Base-by-base conservation (phyloP, 2,329 filamentous ascomycete species). In the Magnaporthiopsis poae region DNA sequence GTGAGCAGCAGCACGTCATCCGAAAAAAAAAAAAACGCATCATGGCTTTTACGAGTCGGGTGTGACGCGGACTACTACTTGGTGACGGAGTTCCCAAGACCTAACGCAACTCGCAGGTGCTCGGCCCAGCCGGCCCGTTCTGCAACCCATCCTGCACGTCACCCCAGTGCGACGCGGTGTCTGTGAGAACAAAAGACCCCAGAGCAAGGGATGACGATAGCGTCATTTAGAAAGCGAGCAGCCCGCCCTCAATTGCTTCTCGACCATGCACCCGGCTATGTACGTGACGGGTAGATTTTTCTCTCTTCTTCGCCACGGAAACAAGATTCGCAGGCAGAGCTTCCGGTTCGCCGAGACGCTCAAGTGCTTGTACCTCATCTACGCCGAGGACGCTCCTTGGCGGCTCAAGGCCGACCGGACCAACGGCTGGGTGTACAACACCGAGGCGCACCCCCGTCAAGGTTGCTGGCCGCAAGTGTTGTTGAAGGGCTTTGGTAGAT, bases 311-410 rank as follows among this genome's bases (percentile, higher is more conserved):
- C 9, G 46, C 46, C 46, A n/a, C 21, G 18, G 46, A 25, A 25
- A 67, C 76, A 77, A 60, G 86, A 96, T 75, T 88, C 89, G 74
- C 90, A 94, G 81, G 91, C 27, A 96, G 78, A 93, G 89, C 72
- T 96, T 95, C 79, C 88, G 90, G 80, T 92, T 96, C 75, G 91
- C 92, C 0, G 92, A 96, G 80, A 89, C 92, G 69, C 75, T 96
- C 75, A 96, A 96, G 81, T 96, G 96, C 75, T 80, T 84, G 67
- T 96, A 90, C 77, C 75, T 96, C 71, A 90, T 90, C 67, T 86
- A 87, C 73, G 82, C 84, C 0, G 79, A 76, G 74, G 89, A 91
- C 39, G 86, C 81, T 2, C 73, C 75, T 5, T 82, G 81, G 71
- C 82, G 85, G 73, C 75, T 85, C 64, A 78, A 80, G 69, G 76